Evolutionary conservation across 2,329 filamentous ascomycete species (phyloP), one percentile per base, ranked within the genome.

Genomic region (Diatrype stigma): DNA sequence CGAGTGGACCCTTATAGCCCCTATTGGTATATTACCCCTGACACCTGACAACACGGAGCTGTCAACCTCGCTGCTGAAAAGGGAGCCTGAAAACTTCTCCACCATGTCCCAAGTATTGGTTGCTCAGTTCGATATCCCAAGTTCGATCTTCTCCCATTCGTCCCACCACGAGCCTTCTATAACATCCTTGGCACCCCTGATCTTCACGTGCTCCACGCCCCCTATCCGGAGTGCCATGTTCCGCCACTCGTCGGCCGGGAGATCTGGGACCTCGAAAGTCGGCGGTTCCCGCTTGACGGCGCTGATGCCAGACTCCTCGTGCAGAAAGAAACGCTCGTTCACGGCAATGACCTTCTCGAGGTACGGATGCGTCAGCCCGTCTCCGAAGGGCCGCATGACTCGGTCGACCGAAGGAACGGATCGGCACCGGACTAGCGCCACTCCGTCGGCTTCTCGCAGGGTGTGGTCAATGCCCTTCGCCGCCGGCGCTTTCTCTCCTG

Each of bases 221-320:
- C 54, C 54, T 49, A 55, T 49, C 5, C n/a, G 30, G 38, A 56
- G 21, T 42, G 53, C 56, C 50, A 58, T 35, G 44, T 46, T 48
- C 35, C 54, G 45, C 56, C 56, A 58, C 28, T 50, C 50, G 48
- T 56, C 56, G 21, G 55, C 54, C 16, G 34, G 46, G 6, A 58
- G 17, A 6, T 45, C 54, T 19, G 56, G 56, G 19, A 58, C 51
- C 10, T 51, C 51, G n/a, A 53, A 56, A 16, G 50, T 46, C 6
- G 50, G 56, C 19, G 46, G 40, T 12, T 54, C 34, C 35, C 50
- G 49, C 26, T 12, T 48, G 17, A 58, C 49, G 8, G 54, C 56
- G 21, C 52, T 52, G 14, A 53, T 54, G 22, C 56, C 56, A 2
- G 54, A 58, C 49, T 58, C 54, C 2, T 52, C 54, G 35, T 58